Percentiles rank a stretch among this genome's conserved stretches.
Evolutionary conservation across 2,329 filamentous ascomycete genomes (phyloP).

Genomic region (Aspergillus ochraceus): DNA sequence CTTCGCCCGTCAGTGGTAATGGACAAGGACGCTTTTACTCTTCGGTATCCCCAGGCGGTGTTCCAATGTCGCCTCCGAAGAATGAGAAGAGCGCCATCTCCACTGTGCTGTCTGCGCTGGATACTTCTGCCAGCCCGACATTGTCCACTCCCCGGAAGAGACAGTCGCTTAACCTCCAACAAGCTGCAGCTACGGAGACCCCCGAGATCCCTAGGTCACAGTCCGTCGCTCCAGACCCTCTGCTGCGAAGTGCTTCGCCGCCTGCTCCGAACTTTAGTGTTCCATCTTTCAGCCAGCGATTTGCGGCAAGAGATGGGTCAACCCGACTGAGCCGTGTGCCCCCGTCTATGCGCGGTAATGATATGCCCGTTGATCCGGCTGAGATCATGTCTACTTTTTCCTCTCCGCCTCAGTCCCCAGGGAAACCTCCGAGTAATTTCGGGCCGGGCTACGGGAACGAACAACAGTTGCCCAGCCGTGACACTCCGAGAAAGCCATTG

Average conservation of each 20-base stretch:
- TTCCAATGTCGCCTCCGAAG: conserved; percentile 18
- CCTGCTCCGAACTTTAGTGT: conserved; percentile 45
- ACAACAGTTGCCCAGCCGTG: conserved; percentile 11
- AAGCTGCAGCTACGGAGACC: conserved; percentile 19
- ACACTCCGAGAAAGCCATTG: conserved; percentile 20
- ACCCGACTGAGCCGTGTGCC: conserved; percentile 14
- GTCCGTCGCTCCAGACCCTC: conserved; percentile 25
- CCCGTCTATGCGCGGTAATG: conserved; percentile 14
- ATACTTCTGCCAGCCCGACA: conserved; percentile 20
- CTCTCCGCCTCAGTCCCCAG: conserved; percentile 35
- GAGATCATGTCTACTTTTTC: conserved; percentile 25
- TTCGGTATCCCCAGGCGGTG: conserved; percentile 14
- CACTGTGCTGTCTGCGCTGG: conserved; percentile 15
- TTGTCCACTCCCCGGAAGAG: conserved; percentile 25
- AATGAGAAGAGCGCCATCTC: conserved; percentile 12
- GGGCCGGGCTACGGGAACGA: conserved; percentile 23
- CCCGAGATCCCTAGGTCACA: conserved; percentile 20
- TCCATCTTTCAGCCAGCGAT: conserved; percentile 42
- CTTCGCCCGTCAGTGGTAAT: conserved; percentile 7
- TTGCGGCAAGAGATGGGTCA: conserved; percentile 23
- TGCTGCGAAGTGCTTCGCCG: conserved; percentile 32
- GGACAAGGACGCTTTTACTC: conserved; percentile 19
- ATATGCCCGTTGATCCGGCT: conserved; percentile 12
- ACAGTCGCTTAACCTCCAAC: conserved; percentile 25
- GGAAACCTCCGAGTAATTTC: conserved; percentile 25